Evolutionary conservation across 805 yeast species (phyloP).

Genomic region (Metschnikowia chrysomelidarum): DNA sequence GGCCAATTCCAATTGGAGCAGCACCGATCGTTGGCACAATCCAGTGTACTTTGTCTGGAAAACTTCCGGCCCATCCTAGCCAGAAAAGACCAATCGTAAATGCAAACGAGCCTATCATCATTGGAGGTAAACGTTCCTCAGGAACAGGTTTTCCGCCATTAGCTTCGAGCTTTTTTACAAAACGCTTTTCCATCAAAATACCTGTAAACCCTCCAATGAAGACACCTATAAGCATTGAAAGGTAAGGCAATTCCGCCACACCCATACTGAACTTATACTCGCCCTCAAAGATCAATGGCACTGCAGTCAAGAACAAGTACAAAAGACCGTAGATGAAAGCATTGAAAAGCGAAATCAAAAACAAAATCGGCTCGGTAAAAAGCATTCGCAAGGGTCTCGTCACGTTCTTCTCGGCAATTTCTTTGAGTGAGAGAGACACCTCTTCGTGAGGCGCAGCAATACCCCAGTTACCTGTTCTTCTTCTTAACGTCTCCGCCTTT

Average conservation of each 20-base stretch:
- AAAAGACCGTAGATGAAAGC: constrained; percentile 80
- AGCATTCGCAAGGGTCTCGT: constrained; percentile 70
- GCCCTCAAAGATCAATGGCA: constrained; percentile 56
- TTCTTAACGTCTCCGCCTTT: constrained; percentile 63
- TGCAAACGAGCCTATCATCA: constrained; percentile 19
- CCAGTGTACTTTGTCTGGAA: constrained; percentile 21
- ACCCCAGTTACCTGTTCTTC: constrained; percentile 78
- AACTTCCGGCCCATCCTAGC: constrained; percentile 23
- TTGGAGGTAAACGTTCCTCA: constrained; percentile 23
- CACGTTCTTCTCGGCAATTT: constrained; percentile 58
- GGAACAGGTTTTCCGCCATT: constrained; percentile 22
- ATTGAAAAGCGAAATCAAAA: constrained; percentile 66
- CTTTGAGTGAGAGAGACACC: constrained; percentile 31
- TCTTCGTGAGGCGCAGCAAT: constrained; percentile 73
- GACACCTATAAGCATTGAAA: constrained; percentile 72
- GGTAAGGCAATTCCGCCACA: constrained; percentile 73
- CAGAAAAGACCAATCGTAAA: constrained; percentile 21
- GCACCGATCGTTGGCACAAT: constrained; percentile 57
- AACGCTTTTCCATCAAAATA: constrained; percentile 54
- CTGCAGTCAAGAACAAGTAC: constrained; percentile 70
- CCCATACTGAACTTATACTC: constrained; percentile 60
- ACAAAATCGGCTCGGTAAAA: constrained; percentile 65
- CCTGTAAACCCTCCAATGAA: constrained; percentile 53
- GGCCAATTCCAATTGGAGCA: constrained; percentile 54
- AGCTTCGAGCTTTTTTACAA: constrained; percentile 39